These are phyloP conservation scores for Citeromyces siamensis DNA, from an alignment of 1,139 yeast species.

Conservation along the genomic window DNA sequence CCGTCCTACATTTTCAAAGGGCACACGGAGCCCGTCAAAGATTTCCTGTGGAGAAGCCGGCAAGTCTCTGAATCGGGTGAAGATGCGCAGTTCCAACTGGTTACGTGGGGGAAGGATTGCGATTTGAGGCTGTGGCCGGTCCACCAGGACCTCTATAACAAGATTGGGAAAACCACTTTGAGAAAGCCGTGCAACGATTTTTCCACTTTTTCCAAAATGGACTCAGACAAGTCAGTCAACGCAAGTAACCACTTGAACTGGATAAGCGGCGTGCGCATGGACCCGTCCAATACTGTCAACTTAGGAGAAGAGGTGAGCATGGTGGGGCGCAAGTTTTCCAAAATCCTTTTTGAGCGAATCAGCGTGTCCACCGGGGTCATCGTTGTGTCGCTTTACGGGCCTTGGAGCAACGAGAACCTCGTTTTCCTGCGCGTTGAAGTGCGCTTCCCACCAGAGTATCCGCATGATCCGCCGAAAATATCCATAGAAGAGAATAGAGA, in stretches of 20 bases:
- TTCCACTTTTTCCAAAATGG: slow-evolving; percentile 33
- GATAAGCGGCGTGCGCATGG: slow-evolving; percentile 87
- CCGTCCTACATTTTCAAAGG: slow-evolving; percentile 64
- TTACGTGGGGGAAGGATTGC: slow-evolving; percentile 89
- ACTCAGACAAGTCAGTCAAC: slow-evolving; percentile 21
- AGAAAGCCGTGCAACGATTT: slow-evolving; percentile 25
- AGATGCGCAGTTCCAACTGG: slow-evolving; percentile 77
- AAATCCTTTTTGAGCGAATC: slow-evolving; percentile 73
- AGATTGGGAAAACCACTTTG: slow-evolving; percentile 39
- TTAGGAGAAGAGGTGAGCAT: slow-evolving; percentile 85
- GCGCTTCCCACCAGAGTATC: slow-evolving; percentile 61
- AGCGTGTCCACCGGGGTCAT: slow-evolving; percentile 79
- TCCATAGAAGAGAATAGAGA: slow-evolving; percentile 72
- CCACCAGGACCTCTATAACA: slow-evolving; percentile 42
- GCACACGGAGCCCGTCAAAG: slow-evolving; percentile 75
- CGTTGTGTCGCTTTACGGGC: slow-evolving; percentile 68
- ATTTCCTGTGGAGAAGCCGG: slow-evolving; percentile 75
- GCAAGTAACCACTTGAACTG: slow-evolving; percentile 61
- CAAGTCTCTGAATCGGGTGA: slow-evolving; percentile 29
- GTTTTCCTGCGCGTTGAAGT: slow-evolving; percentile 61
- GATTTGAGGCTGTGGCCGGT: slow-evolving; percentile 80
- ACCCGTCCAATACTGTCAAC: slow-evolving; percentile 35
- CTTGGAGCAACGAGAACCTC: slow-evolving; percentile 53
- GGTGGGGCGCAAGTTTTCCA: slow-evolving; percentile 87
- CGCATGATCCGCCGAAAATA: slow-evolving; percentile 47